Evolutionary conservation across 2,329 filamentous ascomycete genomes (phyloP).

Genomic region (Dichotomopilus funicola): DNA sequence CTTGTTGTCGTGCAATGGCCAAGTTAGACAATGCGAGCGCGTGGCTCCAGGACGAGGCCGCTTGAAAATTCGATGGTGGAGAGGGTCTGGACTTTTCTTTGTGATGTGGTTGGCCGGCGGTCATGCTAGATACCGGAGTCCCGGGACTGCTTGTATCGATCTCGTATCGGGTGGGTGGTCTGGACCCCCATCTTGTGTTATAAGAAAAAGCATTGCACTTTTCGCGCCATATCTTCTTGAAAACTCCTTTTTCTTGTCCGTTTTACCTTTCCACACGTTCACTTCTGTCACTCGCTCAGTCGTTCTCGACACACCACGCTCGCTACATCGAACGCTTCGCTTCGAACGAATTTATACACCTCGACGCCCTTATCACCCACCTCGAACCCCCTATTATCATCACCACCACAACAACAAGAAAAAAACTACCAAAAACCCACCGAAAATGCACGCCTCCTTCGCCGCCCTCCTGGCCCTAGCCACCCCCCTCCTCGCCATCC

Average conservation of each 20-base stretch:
- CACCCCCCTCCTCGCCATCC: slow-evolving; percentile 17
- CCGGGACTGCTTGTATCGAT: neutral
- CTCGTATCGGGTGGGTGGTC: slow-evolving; percentile 4
- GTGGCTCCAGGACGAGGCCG: no score
- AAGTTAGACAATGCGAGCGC: no score
- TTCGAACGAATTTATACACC: neutral
- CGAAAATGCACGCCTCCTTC: slow-evolving; percentile 20
- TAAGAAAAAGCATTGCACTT: neutral
- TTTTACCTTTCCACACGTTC: no score
- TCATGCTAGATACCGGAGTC: slow-evolving; percentile 6
- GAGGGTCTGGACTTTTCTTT: slow-evolving; percentile 5
- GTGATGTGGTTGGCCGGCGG: slow-evolving; percentile 9
- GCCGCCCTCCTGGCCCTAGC: slow-evolving; percentile 15
- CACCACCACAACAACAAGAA: neutral
- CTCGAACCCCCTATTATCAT: neutral
- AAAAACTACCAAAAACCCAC: neutral
- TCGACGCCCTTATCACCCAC: neutral
- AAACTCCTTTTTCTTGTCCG: no score
- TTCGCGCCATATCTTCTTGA: neutral
- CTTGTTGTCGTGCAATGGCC: no score
- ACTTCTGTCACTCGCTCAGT: no score
- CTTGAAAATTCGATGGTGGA: neutral
- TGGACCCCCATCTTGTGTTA: neutral
- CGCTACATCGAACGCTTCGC: no score
- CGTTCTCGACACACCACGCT: no score